These are phyloP conservation scores for Arthrinium phaeospermum DNA, from an alignment of 2,329 filamentous ascomycete species.

Conservation along the genomic window DNA sequence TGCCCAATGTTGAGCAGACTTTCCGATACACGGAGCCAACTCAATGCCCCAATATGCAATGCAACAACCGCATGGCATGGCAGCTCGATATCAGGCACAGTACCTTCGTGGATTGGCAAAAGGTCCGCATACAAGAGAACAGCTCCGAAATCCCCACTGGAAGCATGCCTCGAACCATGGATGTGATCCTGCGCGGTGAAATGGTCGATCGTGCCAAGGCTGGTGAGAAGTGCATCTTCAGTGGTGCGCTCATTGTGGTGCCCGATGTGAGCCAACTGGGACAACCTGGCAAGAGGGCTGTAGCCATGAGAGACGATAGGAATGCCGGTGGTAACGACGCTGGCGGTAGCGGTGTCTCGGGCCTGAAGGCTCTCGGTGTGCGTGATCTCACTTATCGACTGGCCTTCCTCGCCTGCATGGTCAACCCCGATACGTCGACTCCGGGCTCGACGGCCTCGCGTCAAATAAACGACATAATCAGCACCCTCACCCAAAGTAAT, in stretches of 20 bases:
- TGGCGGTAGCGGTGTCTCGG: constrained; percentile 83
- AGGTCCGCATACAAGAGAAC: constrained; percentile 97
- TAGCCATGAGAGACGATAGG: constrained; percentile 82
- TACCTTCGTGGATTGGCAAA: constrained; percentile 99
- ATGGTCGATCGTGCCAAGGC: constrained; percentile 98
- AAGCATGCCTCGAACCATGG: constrained; percentile 98
- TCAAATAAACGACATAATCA: constrained; percentile 83
- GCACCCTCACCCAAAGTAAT: constrained; percentile 77
- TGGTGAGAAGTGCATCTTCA: constrained; percentile 98
- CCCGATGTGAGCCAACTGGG: constrained; percentile 95
- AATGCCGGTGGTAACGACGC: constrained; percentile 76
- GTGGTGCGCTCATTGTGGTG: constrained; percentile 92
- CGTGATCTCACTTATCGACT: constrained; percentile 93
- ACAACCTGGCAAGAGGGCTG: constrained; percentile 82
- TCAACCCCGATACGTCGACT: constrained; percentile 84
- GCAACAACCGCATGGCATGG: constrained; percentile 92
- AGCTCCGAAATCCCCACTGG: constrained; percentile 97
- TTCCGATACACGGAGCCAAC: constrained; percentile 97
- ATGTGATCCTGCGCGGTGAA: constrained; percentile 93
- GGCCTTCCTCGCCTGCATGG: constrained; percentile 97
- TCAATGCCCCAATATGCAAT: constrained; percentile 87
- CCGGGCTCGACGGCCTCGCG: constrained; percentile 77
- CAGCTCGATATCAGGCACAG: constrained; percentile 95
- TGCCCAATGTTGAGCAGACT: constrained; percentile 93
- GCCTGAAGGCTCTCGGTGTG: constrained; percentile 90